Base-by-base conservation (phyloP, 768 basidiomycete species). In the Lentinus tigrinus region DNA sequence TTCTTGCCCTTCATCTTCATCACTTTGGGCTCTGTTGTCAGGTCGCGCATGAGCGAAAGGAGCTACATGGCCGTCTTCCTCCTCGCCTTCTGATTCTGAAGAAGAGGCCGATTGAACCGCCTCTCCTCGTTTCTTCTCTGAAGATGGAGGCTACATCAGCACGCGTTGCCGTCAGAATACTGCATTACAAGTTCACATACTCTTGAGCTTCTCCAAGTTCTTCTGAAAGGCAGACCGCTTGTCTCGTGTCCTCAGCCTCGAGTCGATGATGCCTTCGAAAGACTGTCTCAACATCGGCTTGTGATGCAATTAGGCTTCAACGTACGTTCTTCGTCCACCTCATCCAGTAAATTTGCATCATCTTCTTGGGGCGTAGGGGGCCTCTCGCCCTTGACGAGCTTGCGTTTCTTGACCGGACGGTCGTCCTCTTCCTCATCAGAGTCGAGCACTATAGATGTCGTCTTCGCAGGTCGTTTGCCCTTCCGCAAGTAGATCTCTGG, bases 171-270 rank as follows among this genome's bases (percentile, higher is more conserved):
- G 11, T 11, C 31, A 36, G 26, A 52, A 44, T 13, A 23, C 3
- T 26, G 16, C 19, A 39, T 14, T 47, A n/a, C 14, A 39, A 31
- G 19, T n/a, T 51, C 11, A 70, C 79, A 51, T 58, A 93, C 90
- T 76, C 72, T 83, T 89, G 51, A 91, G 64, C 60, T 77, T 85
- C 60, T 88, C 85, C 14, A 92, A 69, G 58, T 81, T 87, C 67
- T 77, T 79, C 62, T 85, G 87, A 67, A 83, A 92, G 5, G 70
- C 60, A 14, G 85, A 80, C 69, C 79, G 77, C 70, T 82, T 89
- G 57, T 77, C 74, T 28, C 89, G 81, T 26, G 73, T 69, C 36
- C 91, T 85, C 28, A 93, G 70, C 43, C 91, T 85, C 7, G 73
- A 74, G 24, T 85, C 76, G 39, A 93, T 72, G 27, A 93, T 87